Conservation (phyloP, 257 asterid genomes). For the Craterostigma plantagineum region DNA sequence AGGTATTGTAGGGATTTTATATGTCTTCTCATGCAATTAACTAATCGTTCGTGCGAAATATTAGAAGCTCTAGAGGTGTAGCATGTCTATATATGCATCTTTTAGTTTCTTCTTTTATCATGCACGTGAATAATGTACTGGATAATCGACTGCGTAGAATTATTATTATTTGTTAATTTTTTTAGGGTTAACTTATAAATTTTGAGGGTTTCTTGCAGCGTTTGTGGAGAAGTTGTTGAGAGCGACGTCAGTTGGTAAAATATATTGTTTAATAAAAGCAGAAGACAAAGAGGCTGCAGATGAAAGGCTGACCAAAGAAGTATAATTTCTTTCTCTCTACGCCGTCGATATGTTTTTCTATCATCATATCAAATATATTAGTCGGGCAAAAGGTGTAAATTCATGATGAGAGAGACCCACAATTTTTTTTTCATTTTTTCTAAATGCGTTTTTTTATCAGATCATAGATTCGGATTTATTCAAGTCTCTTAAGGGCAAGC, state of each 20-base stretch:
- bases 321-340: neutral
- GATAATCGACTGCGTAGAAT: too few relatives aligned
- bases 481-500: conserved; percentile 14
- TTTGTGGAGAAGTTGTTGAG: conserved; percentile 34
- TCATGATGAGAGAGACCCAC: neutral
- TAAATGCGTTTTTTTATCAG: conserved; percentile 12
- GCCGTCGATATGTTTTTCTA: neutral
- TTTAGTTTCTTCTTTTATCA: too few relatives aligned
- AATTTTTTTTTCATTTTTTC: neutral
- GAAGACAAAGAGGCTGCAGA: conserved; percentile 25
- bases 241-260: conserved; percentile 26
- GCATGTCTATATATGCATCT: too few relatives aligned
- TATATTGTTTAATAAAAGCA: conserved; percentile 26
- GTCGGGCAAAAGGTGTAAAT: too few relatives aligned
- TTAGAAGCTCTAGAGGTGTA: too few relatives aligned
- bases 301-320: conserved; percentile 23
- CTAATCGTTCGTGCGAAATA: too few relatives aligned
- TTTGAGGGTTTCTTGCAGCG: conserved; percentile 16
- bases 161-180: too few relatives aligned
- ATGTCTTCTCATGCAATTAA: neutral
- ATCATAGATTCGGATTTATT: conserved; percentile 25
- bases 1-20: too few relatives aligned
- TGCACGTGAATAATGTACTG: too few relatives aligned
- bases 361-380: too few relatives aligned
- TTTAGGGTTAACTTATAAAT: too few relatives aligned